Percentiles rank a stretch among this genome's conserved stretches.
These are phyloP conservation scores for Termitomyces sp. DNA, from an alignment of 768 basidiomycete species.

Conservation along the genomic window DNA sequence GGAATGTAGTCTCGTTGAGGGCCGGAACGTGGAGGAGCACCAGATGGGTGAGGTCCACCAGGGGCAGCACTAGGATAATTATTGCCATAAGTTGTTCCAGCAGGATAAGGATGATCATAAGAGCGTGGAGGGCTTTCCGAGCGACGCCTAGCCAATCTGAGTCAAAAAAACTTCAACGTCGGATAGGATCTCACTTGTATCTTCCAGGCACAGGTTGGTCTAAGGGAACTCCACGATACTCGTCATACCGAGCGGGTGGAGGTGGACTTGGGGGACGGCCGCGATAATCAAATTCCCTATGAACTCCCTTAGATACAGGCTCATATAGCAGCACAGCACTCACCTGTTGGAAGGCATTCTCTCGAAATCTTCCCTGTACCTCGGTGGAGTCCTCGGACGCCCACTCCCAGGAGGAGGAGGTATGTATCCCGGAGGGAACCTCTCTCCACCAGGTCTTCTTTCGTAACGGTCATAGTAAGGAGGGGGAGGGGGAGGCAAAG, in stretches of 20 bases:
- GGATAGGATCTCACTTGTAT: slow-evolving; percentile 36
- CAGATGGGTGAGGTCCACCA: slow-evolving; percentile 34
- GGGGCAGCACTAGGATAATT: slow-evolving; percentile 45
- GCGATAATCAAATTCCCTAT: slow-evolving; percentile 58
- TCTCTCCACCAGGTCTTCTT: slow-evolving; percentile 51
- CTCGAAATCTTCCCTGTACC: slow-evolving; percentile 64
- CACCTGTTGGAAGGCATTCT: slow-evolving; percentile 54
- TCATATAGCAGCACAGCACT: background rate
- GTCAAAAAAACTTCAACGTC: slow-evolving; percentile 1
- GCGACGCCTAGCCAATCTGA: slow-evolving; percentile 48
- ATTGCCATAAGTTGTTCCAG: slow-evolving; percentile 38
- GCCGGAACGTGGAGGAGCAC: slow-evolving; percentile 19
- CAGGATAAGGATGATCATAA: slow-evolving; percentile 51
- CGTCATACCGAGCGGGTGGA: slow-evolving; percentile 49
- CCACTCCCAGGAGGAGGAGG: slow-evolving; percentile 52
- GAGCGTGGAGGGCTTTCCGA: slow-evolving; percentile 64
- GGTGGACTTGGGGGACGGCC: slow-evolving; percentile 53
- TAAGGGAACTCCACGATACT: slow-evolving; percentile 48
- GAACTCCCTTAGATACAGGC: background rate
- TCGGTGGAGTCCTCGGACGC: slow-evolving; percentile 57
- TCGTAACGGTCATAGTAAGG: slow-evolving; percentile 63
- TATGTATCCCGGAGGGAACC: slow-evolving; percentile 39
- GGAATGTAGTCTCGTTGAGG: slow-evolving; percentile 45
- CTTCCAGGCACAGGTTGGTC: slow-evolving; percentile 42
- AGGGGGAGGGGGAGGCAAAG: slow-evolving; percentile 43